Base-by-base conservation (phyloP, 306 rosid species). In the Carpinus viminea region DNA sequence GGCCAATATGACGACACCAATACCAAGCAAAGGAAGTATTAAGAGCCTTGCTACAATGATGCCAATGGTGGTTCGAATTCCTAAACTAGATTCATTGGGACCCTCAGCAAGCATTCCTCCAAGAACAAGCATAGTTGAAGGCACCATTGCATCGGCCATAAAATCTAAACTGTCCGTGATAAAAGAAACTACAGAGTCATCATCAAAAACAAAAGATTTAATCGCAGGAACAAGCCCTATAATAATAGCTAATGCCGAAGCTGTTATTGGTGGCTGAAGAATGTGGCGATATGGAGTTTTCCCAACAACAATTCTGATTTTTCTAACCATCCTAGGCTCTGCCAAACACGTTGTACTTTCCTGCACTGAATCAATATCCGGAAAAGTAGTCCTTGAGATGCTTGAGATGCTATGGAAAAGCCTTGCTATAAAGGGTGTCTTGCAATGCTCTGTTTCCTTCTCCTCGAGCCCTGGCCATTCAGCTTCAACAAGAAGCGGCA, bases 51-150 rank as follows among this genome's bases (percentile, higher is more conserved):
- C 91, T 56, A 90, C 90, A 31, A 65, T 79, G 55, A 94, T 81
- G 70, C 97, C 97, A 48, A 92, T 65, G 5, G 91, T 90, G 52
- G 98, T 94, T 80, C 88, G 81, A 72, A 83, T 86, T 48, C 98
- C 97, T n/a, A 94, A 88, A 59, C 64, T 82, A 41, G 98, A 92
- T 26, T 87, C 93, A 60, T 83, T 90, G 26, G 97, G 97, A 51
- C 96, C 97, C 85, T 92, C 98, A 21, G 97, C 98, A 54, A 94
- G 93, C 94, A 94, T 87, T 15, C 96, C 97, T 36, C 97, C 96
- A 36, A 94, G 90, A 75, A 94, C 74, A 66, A 94, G 98, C 98
- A 94, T 89, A 74, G 89, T 92, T 43, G 89, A 94, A 82, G 98
- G 97, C 53, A 94, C 96, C 85, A 80, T 90, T 10, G 97, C 98